Evolutionary conservation across 345 rosid species (phyloP).

Genomic region (Acer campestre): DNA sequence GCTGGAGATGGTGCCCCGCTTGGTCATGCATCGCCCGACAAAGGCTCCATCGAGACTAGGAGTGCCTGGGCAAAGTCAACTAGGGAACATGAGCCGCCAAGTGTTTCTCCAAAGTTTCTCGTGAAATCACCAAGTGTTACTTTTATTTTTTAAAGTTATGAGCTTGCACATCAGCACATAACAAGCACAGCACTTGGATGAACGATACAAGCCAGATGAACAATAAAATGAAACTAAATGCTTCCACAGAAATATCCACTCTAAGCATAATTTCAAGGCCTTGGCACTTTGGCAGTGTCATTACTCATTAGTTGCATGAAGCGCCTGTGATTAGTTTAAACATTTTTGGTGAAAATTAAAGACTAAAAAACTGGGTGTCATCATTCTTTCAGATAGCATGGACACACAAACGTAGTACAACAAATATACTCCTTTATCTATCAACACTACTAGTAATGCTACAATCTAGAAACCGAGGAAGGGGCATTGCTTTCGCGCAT

Average conservation of each 20-base stretch:
- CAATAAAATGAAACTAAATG: background rate
- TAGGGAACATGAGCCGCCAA: no score
- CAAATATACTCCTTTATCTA: background rate
- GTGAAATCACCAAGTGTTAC: no score
- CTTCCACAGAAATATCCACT: conserved; percentile 1
- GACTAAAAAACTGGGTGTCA: background rate
- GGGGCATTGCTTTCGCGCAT: conserved; percentile 43
- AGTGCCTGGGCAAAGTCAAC: no score
- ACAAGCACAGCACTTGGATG: no score
- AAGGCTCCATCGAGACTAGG: no score
- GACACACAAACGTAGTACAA: background rate
- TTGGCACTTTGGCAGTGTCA: background rate
- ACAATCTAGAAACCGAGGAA: conserved; percentile 24
- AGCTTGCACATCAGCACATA: no score
- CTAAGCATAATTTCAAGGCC: background rate
- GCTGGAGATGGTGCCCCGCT: no score
- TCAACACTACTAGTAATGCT: background rate
- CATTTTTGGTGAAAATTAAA: background rate
- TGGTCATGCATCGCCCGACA: no score
- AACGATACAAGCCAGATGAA: no score
- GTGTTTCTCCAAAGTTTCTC: no score
- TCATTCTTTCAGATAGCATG: background rate
- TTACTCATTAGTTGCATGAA: background rate
- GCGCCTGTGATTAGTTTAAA: background rate
- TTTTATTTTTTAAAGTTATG: no score